phyloP scores from a whole-genome alignment of 306 rosid genomes.

The Inga leiocalycina region DNA sequence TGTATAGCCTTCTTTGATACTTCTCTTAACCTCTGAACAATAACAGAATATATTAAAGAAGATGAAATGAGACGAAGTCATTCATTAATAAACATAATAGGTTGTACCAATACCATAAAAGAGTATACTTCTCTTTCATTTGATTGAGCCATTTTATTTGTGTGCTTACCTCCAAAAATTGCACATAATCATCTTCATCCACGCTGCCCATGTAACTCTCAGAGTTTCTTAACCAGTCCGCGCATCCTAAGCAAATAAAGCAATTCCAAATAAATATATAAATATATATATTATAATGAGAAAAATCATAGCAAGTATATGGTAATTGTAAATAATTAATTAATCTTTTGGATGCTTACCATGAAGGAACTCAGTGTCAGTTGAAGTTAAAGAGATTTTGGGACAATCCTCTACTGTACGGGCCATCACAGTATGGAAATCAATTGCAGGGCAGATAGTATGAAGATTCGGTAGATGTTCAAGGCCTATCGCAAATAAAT shows the following conservation, averaged over 20 bases:
- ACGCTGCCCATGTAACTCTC: background rate
- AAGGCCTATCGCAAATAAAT: no score
- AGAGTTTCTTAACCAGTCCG: background rate
- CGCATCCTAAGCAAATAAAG: background rate
- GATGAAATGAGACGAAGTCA: background rate
- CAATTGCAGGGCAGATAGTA: background rate
- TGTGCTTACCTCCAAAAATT: background rate
- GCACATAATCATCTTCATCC: background rate
- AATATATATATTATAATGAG: no score
- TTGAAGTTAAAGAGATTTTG: background rate
- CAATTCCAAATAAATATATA: no score
- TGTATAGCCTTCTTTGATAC: no score
- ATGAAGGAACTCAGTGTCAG: background rate
- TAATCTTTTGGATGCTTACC: background rate
- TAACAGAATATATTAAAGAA: background rate
- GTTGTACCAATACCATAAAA: no score
- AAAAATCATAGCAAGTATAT: background rate
- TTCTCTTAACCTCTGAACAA: background rate
- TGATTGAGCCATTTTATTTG: no score
- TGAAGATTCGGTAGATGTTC: background rate
- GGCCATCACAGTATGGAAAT: background rate
- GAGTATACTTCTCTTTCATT: no score
- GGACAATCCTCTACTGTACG: background rate
- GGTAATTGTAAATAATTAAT: background rate
- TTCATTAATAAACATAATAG: background rate